phyloP scores from a whole-genome alignment of 73 alveolate genomes.

The Diophrys appendiculata region DNA sequence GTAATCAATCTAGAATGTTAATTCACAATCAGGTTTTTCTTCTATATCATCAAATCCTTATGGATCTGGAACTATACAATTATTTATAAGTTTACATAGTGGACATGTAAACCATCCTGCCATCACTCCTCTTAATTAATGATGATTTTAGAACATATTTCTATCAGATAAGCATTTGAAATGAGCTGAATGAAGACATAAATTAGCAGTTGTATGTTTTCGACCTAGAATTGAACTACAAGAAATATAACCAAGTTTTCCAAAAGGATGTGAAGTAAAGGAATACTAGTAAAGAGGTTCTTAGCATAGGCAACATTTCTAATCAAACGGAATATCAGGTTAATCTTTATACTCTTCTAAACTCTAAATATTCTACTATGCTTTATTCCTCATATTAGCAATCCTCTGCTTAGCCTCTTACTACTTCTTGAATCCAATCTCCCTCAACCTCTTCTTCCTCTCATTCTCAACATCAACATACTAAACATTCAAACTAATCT shows the following conservation, averaged over 20 bases:
- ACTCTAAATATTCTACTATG: not conserved
- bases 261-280: not conserved
- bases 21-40: not conserved
- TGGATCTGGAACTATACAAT: too few species aligned
- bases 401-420: not conserved
- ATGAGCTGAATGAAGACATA: not conserved
- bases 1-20: not conserved
- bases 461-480: too few species aligned
- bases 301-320: not conserved
- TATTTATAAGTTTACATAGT: not conserved
- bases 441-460: too few species aligned
- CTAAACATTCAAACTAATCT: too few species aligned
- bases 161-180: not conserved
- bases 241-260: not conserved
- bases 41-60: too few species aligned
- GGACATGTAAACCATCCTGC: not conserved
- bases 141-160: not conserved
- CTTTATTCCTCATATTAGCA: not conserved
- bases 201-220: not conserved
- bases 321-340: not conserved
- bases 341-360: not conserved
- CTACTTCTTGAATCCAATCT: not conserved
- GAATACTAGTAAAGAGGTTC: not conserved
- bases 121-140: not conserved
- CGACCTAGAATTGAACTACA: not conserved